Conservation (phyloP, 1,284 basidiomycete species). For the Ustilago loliicola region DNA sequence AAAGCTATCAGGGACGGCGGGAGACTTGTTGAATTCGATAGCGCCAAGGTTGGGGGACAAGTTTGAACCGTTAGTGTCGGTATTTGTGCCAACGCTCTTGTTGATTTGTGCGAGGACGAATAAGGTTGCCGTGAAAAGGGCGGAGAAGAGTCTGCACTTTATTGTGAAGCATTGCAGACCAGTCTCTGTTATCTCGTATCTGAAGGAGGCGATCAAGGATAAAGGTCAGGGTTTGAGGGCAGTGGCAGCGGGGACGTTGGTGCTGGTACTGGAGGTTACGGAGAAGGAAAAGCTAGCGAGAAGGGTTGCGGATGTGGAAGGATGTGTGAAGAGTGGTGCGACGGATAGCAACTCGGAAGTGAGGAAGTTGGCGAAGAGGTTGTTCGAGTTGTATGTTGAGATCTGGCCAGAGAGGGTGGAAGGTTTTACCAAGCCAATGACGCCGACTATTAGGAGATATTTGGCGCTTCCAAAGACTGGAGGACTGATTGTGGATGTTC, state of each 20-base stretch:
- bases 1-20: slow-evolving; percentile 72
- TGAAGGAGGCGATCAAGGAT: slow-evolving; percentile 71
- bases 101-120: slow-evolving; percentile 73
- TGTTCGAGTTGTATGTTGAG: slow-evolving; percentile 71
- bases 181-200: slow-evolving; percentile 67
- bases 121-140: slow-evolving; percentile 73
- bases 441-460: slow-evolving; percentile 72
- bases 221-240: slow-evolving; percentile 62
- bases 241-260: slow-evolving; percentile 41
- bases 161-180: slow-evolving; percentile 72
- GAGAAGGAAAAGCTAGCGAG: slow-evolving; percentile 62
- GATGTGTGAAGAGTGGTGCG: slow-evolving; percentile 71
- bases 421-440: slow-evolving; percentile 72
- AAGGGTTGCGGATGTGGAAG: slow-evolving; percentile 71
- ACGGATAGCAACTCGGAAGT: slow-evolving; percentile 73
- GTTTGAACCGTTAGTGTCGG: slow-evolving; percentile 71
- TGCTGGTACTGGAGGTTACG: slow-evolving; percentile 66
- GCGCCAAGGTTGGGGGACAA: slow-evolving; percentile 71
- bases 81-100: slow-evolving; percentile 73
- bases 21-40: slow-evolving; percentile 73
- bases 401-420: slow-evolving; percentile 73
- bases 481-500: slow-evolving; percentile 33
- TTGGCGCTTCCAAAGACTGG: slow-evolving; percentile 68
- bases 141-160: slow-evolving; percentile 72
- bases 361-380: slow-evolving; percentile 71